phyloP scores from a whole-genome alignment of 768 basidiomycete genomes.

The Tulasnella sp. region DNA sequence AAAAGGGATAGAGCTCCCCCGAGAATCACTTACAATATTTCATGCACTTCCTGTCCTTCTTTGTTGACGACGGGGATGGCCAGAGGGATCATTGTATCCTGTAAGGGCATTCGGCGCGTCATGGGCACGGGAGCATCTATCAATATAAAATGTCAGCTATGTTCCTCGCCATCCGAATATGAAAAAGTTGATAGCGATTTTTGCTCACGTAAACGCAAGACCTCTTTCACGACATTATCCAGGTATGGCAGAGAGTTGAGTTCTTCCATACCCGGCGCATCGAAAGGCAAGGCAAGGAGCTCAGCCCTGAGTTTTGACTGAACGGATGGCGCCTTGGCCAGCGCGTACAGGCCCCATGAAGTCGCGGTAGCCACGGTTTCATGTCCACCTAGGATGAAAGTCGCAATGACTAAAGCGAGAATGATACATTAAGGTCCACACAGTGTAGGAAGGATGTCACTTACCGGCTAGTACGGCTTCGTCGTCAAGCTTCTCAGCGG shows the following conservation, averaged over 20 bases:
- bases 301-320: constrained; percentile 55
- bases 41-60: constrained; percentile 32
- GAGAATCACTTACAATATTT: constrained; percentile 28
- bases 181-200: too few relatives aligned
- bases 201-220: constrained; percentile 34
- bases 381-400: constrained; percentile 31
- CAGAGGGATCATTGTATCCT: constrained; percentile 45
- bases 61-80: constrained; percentile 36
- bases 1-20: background rate
- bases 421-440: background rate
- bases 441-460: constrained; percentile 23
- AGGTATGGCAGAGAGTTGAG: constrained; percentile 23
- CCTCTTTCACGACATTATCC: constrained; percentile 33
- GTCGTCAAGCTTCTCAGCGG: constrained; percentile 34
- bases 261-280: constrained; percentile 9
- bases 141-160: too few relatives aligned
- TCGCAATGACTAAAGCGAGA: constrained; percentile 28
- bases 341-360: constrained; percentile 51
- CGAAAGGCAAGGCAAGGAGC: constrained; percentile 25
- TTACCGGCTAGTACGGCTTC: constrained; percentile 42
- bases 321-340: constrained; percentile 45
- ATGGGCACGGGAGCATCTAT: constrained; percentile 37
- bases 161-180: too few relatives aligned
- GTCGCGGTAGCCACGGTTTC: constrained; percentile 51
- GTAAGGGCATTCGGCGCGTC: constrained; percentile 35